A percentile compares a stretch with the other conserved stretches of the same genome.
phyloP scores from a whole-genome alignment of 2,329 filamentous ascomycete species.

The Thyridium curvatum region DNA sequence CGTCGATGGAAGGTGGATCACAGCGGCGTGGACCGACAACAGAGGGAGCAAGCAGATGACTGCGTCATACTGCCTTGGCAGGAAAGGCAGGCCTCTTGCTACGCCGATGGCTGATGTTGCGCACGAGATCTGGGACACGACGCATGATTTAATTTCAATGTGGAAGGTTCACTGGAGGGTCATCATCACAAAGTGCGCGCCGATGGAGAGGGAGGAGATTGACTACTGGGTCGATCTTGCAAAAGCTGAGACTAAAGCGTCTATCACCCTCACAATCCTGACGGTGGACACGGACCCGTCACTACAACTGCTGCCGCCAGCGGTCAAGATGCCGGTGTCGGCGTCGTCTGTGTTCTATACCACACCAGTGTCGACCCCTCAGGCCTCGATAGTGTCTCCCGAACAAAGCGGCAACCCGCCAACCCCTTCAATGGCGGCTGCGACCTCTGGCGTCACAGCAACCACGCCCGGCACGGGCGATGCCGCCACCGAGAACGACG shows the following conservation, averaged over 20 bases:
- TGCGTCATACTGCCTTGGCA: slow-evolving; percentile 64
- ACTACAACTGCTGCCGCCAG: slow-evolving; percentile 54
- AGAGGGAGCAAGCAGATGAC: slow-evolving; percentile 67
- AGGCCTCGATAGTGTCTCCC: slow-evolving; percentile 52
- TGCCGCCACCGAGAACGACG: slow-evolving; percentile 26
- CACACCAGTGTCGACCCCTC: slow-evolving; percentile 65
- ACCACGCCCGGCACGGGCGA: slow-evolving; percentile 13
- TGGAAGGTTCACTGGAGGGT: slow-evolving; percentile 73
- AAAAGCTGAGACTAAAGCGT: slow-evolving; percentile 42
- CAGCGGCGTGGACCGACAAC: slow-evolving; percentile 75
- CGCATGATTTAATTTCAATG: slow-evolving; percentile 62
- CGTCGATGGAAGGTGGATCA: slow-evolving; percentile 70
- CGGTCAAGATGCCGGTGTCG: slow-evolving; percentile 39
- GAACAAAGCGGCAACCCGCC: slow-evolving; percentile 50
- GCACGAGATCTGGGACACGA: slow-evolving; percentile 72
- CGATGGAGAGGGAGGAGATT: slow-evolving; percentile 61
- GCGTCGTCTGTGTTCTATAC: slow-evolving; percentile 41
- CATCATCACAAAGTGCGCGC: slow-evolving; percentile 64
- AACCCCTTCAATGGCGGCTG: slow-evolving; percentile 37
- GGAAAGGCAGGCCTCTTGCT: slow-evolving; percentile 46
- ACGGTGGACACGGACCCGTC: slow-evolving; percentile 60
- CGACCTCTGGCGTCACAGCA: slow-evolving; percentile 9
- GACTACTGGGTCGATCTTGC: slow-evolving; percentile 51
- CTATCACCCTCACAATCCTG: slow-evolving; percentile 51
- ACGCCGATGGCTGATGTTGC: slow-evolving; percentile 57